Percentiles rank a stretch among this genome's conserved stretches.
These are phyloP conservation scores for Magnaporthales sp. DNA, from an alignment of 2,329 filamentous ascomycete genomes.

Conservation along the genomic window DNA sequence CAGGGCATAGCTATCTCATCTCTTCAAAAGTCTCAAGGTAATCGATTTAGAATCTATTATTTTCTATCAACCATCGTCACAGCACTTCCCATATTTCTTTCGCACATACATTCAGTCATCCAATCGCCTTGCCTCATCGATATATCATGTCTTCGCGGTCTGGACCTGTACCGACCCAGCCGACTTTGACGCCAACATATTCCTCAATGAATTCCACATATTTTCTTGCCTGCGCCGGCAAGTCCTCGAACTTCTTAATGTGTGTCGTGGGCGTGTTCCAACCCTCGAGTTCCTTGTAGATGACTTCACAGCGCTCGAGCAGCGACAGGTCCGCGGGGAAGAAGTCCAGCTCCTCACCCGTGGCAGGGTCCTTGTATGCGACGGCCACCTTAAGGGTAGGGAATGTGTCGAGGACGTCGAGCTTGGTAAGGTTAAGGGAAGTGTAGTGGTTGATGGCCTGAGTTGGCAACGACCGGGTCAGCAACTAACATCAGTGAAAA, in stretches of 20 bases:
- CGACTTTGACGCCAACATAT: constrained; percentile 52
- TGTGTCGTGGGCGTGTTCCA: constrained; percentile 59
- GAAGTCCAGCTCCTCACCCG: constrained; percentile 40
- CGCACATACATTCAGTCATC: background rate
- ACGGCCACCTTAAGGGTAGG: constrained; percentile 65
- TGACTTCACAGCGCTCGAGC: constrained; percentile 51
- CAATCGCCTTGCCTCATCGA: background rate
- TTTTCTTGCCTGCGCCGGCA: constrained; percentile 54
- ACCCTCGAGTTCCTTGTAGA: constrained; percentile 60
- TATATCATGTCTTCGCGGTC: constrained; percentile 55
- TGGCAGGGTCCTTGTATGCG: constrained; percentile 49
- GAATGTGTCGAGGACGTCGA: constrained; percentile 68
- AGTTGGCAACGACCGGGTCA: background rate
- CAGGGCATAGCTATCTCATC: too few species aligned
- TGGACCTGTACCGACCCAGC: constrained; percentile 60
- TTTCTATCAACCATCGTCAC: background rate
- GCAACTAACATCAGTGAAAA: constrained; percentile 17
- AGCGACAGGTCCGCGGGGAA: constrained; percentile 57
- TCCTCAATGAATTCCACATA: constrained; percentile 61
- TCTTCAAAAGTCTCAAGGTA: background rate
- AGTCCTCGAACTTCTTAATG: constrained; percentile 48
- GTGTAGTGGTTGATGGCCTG: constrained; percentile 58
- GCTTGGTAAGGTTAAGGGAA: constrained; percentile 47
- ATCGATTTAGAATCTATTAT: background rate
- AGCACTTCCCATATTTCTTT: background rate